Percentiles rank a stretch among this genome's conserved stretches.
phyloP scores from a whole-genome alignment of 108 stramenopile species.

The Fragilaria crotonensis region DNA sequence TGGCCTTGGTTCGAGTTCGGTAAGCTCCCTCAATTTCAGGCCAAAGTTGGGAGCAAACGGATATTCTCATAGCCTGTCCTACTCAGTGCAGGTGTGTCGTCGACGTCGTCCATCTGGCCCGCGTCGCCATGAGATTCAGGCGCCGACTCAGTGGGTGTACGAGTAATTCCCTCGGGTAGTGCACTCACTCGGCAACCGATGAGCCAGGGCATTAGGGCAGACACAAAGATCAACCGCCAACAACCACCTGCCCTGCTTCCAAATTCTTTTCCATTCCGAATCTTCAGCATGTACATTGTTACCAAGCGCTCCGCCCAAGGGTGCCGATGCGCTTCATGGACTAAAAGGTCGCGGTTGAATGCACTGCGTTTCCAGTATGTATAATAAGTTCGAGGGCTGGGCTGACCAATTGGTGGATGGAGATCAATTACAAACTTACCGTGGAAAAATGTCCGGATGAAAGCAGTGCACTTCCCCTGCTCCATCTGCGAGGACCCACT shows the following conservation, averaged over 20 bases:
- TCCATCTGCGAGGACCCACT: neutral
- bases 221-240: slow-evolving; percentile 36
- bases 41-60: too few species aligned
- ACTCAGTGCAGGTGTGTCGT: too few species aligned
- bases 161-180: neutral
- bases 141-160: slow-evolving; percentile 7
- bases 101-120: too few species aligned
- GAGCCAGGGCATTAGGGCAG: slow-evolving; percentile 31
- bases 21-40: too few species aligned
- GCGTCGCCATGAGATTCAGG: slow-evolving; percentile 55
- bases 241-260: slow-evolving; percentile 35
- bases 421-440: neutral
- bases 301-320: slow-evolving; percentile 54
- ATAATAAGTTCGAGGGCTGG: too few species aligned
- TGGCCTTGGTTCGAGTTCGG: too few species aligned
- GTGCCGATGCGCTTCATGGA: slow-evolving; percentile 55
- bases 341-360: slow-evolving; percentile 13
- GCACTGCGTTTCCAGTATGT: too few species aligned
- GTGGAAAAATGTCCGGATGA: neutral
- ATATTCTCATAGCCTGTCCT: too few species aligned
- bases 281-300: slow-evolving; percentile 56
- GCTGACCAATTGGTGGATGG: neutral
- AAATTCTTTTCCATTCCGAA: slow-evolving; percentile 43
- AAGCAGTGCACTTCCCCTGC: neutral
- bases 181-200: slow-evolving; percentile 1